These are phyloP conservation scores for Populus nigra DNA, from an alignment of 345 rosid genomes.

Conservation along the genomic window DNA sequence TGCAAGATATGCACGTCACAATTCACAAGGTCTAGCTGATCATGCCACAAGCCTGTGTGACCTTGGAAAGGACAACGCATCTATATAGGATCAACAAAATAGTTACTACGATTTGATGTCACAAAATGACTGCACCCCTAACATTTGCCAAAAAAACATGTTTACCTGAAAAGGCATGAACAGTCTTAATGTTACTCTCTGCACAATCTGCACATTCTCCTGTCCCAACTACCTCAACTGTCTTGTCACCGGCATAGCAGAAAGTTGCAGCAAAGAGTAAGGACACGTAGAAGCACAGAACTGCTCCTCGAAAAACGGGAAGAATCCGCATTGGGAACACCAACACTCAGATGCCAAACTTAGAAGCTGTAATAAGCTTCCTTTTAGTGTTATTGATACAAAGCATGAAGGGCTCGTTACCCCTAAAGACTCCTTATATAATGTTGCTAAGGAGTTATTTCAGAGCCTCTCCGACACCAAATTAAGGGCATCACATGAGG, in stretches of 20 bases:
- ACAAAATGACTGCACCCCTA: neutral
- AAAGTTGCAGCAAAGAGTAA: conserved; percentile 32
- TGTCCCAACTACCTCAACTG: conserved; percentile 55
- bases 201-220: conserved; percentile 69
- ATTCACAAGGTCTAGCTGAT: neutral
- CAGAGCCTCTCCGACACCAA: conserved; percentile 25
- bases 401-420: neutral
- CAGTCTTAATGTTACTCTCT: conserved; percentile 30
- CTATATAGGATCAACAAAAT: neutral
- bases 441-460: neutral
- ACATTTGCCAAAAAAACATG: neutral
- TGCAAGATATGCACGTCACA: neutral
- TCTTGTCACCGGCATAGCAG: conserved; percentile 36
- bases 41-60: neutral
- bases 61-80: neutral
- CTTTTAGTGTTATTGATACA: neutral
- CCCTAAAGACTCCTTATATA: conserved; percentile 10
- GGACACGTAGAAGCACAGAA: conserved; percentile 41
- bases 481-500: conserved; percentile 40
- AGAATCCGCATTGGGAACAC: conserved; percentile 54
- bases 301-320: conserved; percentile 32
- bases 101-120: neutral
- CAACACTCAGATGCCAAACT: neutral
- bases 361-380: conserved; percentile 16
- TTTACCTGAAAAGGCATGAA: conserved; percentile 62